Conservation (phyloP, 495 filamentous ascomycete species). For the Lineolata rhizophorae region DNA sequence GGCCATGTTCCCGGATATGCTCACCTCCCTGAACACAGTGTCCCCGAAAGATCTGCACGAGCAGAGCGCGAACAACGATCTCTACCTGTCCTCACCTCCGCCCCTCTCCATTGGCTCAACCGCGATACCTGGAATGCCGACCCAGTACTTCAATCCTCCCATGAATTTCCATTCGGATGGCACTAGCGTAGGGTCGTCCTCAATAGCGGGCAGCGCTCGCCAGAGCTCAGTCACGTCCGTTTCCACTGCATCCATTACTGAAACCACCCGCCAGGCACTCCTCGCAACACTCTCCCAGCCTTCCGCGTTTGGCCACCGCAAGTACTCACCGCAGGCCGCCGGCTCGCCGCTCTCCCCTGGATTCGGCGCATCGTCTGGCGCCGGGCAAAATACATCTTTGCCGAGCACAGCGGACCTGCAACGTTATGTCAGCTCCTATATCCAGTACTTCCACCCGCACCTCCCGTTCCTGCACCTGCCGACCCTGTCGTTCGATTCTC, state of each 20-base stretch:
- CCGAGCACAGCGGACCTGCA: conserved; percentile 85
- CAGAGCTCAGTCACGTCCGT: conserved; percentile 42
- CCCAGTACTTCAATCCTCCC: conserved; percentile 25
- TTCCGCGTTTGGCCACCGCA: conserved; percentile 42
- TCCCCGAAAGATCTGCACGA: conserved; percentile 12
- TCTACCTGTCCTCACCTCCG: conserved; percentile 15
- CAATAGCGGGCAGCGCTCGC: conserved; percentile 37
- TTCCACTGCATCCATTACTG: conserved; percentile 69
- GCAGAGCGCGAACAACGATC: conserved; percentile 9
- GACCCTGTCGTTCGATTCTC: conserved; percentile 73
- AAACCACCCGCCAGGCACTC: conserved; percentile 77
- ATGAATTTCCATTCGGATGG: conserved; percentile 37
- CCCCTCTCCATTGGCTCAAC: conserved; percentile 7
- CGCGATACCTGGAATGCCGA: conserved; percentile 14
- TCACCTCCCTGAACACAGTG: conserved; percentile 12
- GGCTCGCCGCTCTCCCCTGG: conserved; percentile 40
- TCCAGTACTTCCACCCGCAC: conserved; percentile 89
- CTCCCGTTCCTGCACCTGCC: conserved; percentile 83
- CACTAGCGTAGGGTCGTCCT: conserved; percentile 30
- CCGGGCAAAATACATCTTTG: conserved; percentile 23
- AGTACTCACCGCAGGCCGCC: conserved; percentile 53
- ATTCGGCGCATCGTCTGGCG: conserved; percentile 14
- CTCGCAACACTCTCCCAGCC: conserved; percentile 62
- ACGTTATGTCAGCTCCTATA: conserved; percentile 77
- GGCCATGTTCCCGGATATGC: conserved; percentile 13